Percentiles rank a stretch among this genome's conserved stretches.
phyloP scores from a whole-genome alignment of 805 yeast genomes.

The Wickerhamiella parazyma region DNA sequence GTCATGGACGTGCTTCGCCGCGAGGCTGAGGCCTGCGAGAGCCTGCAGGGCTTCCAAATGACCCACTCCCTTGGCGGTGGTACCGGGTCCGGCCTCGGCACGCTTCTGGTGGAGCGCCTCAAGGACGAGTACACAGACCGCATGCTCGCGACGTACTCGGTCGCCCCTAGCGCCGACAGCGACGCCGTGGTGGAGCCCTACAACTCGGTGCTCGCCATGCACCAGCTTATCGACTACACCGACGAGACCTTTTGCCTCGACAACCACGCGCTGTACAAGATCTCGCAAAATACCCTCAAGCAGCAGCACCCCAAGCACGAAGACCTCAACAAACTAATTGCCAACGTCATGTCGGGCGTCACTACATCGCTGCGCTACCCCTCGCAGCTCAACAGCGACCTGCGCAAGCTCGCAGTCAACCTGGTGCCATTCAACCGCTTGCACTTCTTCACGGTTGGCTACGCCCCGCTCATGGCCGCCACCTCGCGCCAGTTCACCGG shows the following conservation, averaged over 20 bases:
- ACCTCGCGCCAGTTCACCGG: slow-evolving; percentile 77
- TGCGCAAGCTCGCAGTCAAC: slow-evolving; percentile 86
- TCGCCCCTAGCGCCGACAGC: slow-evolving; percentile 78
- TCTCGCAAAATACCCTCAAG: slow-evolving; percentile 75
- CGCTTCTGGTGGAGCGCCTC: slow-evolving; percentile 69
- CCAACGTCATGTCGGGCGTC: slow-evolving; percentile 90
- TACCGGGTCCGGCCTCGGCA: slow-evolving; percentile 97
- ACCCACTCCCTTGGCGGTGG: slow-evolving; percentile 81
- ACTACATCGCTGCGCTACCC: slow-evolving; percentile 92
- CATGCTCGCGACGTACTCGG: slow-evolving; percentile 96
- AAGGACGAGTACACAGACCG: slow-evolving; percentile 91
- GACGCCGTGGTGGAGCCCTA: slow-evolving; percentile 94
- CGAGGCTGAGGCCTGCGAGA: slow-evolving; percentile 89
- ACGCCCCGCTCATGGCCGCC: slow-evolving; percentile 78
- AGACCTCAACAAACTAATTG: slow-evolving; percentile 72
- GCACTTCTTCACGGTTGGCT: slow-evolving; percentile 93
- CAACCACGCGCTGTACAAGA: slow-evolving; percentile 85
- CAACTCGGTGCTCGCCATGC: slow-evolving; percentile 84
- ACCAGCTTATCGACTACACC: slow-evolving; percentile 81
- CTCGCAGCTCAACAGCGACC: slow-evolving; percentile 86
- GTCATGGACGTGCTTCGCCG: slow-evolving; percentile 85
- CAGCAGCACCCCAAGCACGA: slow-evolving; percentile 64
- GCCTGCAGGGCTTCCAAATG: slow-evolving; percentile 91
- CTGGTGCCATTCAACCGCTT: slow-evolving; percentile 93
- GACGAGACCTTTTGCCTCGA: slow-evolving; percentile 94